These are phyloP conservation scores for Maudiozyma barnettii DNA, from an alignment of 805 yeast species.

Conservation along the genomic window DNA sequence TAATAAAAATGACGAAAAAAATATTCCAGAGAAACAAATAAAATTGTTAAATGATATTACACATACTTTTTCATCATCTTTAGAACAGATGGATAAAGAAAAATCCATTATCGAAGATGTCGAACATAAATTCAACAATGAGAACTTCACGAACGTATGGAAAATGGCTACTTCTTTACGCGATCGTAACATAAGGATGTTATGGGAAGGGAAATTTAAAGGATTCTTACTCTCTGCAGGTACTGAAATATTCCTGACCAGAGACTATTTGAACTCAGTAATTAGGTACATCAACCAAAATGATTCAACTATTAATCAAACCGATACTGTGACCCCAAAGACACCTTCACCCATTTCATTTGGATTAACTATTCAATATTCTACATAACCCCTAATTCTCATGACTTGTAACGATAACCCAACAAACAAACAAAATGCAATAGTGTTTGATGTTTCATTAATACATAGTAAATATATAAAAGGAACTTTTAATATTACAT, in stretches of 20 bases:
- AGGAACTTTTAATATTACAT: neutral
- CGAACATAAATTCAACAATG: constrained; percentile 39
- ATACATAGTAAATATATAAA: neutral
- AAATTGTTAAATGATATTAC: constrained; percentile 21
- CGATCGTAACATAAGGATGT: constrained; percentile 47
- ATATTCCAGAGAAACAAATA: constrained; percentile 4
- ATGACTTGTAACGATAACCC: neutral
- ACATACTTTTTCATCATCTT: constrained; percentile 26
- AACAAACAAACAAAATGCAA: neutral
- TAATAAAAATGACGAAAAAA: neutral
- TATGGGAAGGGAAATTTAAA: constrained; percentile 84
- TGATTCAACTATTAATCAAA: constrained; percentile 14
- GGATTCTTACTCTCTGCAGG: constrained; percentile 78
- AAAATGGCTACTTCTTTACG: constrained; percentile 64
- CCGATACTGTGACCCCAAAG: constrained; percentile 31
- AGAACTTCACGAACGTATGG: constrained; percentile 59
- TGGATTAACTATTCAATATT: constrained; percentile 27
- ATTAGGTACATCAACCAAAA: neutral
- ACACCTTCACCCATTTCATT: constrained; percentile 13
- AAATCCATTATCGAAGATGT: constrained; percentile 42
- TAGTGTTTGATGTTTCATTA: neutral
- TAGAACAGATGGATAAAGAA: constrained; percentile 26
- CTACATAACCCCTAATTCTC: constrained; percentile 10
- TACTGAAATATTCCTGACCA: constrained; percentile 34
- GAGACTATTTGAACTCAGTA: constrained; percentile 18